Conservation (phyloP, 1,284 basidiomycete species). For the Anthracocystis walkeri region DNA sequence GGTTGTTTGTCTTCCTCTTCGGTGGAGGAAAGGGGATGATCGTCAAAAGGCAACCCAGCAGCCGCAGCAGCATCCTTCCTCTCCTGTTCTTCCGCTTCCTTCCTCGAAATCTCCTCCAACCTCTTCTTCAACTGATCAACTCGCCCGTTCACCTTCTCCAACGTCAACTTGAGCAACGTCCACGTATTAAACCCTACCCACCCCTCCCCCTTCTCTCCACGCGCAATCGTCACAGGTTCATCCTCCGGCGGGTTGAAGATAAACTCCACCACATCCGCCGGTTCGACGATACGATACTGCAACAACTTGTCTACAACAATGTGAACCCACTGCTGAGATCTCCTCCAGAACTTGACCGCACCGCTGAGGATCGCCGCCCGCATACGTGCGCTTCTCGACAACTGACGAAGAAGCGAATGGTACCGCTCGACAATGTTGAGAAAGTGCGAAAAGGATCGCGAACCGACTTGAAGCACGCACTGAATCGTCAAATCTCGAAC, state of each 20-base stretch:
- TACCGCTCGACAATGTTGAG: constrained; percentile 96
- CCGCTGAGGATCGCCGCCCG: constrained; percentile 75
- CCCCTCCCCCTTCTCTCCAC: constrained; percentile 30
- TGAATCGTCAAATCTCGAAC: constrained; percentile 87
- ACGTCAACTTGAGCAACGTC: constrained; percentile 58
- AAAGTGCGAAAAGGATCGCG: constrained; percentile 96
- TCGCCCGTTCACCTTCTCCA: constrained; percentile 68
- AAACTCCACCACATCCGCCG: constrained; percentile 88
- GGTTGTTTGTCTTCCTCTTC: constrained; percentile 36
- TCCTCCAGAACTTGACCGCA: constrained; percentile 79
- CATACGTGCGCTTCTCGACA: constrained; percentile 74
- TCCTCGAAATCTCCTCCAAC: constrained; percentile 48
- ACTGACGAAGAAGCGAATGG: constrained; percentile 83
- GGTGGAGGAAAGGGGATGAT: neutral
- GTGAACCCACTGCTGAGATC: constrained; percentile 73
- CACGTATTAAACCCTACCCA: constrained; percentile 65
- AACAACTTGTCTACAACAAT: constrained; percentile 96
- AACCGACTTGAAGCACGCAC: constrained; percentile 88
- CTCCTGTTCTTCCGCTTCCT: constrained; percentile 51
- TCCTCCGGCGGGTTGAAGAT: constrained; percentile 74
- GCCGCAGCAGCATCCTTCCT: constrained; percentile 48
- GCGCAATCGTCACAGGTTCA: constrained; percentile 16
- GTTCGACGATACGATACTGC: constrained; percentile 97
- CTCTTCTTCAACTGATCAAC: constrained; percentile 64
- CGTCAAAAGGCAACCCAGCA: constrained; percentile 33